phyloP scores from a whole-genome alignment of 805 yeast species.

The Yamadazyma laniorum region DNA sequence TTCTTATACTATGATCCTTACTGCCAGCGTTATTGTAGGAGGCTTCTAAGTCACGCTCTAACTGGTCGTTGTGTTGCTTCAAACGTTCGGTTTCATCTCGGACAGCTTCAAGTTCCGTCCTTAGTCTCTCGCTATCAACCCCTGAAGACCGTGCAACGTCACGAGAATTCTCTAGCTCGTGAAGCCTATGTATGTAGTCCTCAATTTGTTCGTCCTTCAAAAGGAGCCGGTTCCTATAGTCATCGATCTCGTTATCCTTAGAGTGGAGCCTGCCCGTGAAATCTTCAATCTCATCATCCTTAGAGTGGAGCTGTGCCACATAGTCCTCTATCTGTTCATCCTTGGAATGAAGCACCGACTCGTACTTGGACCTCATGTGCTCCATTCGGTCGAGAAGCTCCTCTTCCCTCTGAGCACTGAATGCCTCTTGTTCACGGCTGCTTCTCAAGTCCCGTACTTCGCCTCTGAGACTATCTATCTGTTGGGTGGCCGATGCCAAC shows the following conservation, averaged over 20 bases:
- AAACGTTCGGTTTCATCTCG: constrained; percentile 10
- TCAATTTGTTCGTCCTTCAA: constrained; percentile 12
- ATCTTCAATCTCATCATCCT: neutral
- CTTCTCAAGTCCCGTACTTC: constrained; percentile 3
- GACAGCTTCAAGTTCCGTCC: neutral
- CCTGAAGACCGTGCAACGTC: neutral
- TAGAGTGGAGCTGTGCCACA: neutral
- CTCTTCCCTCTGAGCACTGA: neutral
- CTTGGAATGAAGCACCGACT: neutral
- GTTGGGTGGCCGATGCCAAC: constrained; percentile 16
- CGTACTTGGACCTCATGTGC: neutral
- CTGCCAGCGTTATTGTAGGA: constrained; percentile 6
- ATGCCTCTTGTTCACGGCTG: neutral
- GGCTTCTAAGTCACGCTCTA: constrained; percentile 6
- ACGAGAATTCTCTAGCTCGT: neutral
- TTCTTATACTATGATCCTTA: constrained; percentile 4
- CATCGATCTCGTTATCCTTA: neutral
- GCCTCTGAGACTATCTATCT: constrained; percentile 12
- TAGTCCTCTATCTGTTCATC: neutral
- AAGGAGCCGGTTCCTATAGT: neutral
- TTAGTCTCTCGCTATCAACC: neutral
- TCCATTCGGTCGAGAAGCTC: constrained; percentile 2
- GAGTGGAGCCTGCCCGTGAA: neutral
- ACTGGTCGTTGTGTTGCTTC: constrained; percentile 4
- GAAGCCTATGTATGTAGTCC: neutral